Evolutionary conservation across 257 asterid species (phyloP), one percentile per base, ranked within the genome.

Genomic region (Linderniella brevidens): DNA sequence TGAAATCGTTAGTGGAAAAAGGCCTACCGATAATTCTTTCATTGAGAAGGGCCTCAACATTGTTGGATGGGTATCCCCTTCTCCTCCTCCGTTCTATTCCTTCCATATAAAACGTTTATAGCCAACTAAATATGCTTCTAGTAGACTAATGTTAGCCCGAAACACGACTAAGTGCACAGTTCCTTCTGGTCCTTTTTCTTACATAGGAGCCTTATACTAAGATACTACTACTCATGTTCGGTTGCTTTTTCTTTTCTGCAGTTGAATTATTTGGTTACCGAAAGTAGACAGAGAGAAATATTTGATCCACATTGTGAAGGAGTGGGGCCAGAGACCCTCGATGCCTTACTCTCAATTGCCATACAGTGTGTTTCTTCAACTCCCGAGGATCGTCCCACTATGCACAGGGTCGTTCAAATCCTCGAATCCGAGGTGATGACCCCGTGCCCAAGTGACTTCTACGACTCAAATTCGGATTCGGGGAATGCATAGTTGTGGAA

Each of bases 371-470:
- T 87, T 8, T 80, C 86, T 58, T 69, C 88, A 50, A 63, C 55
- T 49, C 93, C 97, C 0, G 95, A 87, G 55, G 95, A 87, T 49
- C 86, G 97, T 60, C 97, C 94, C 60, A 77, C 97, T 37, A 87
- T 82, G 79, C 94, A 82, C 63, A 64, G 93, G 55, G 93, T 86
- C 14, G 92, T 79, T 56, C 43, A 25, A 49, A 17, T 25, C 6
- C 32, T 25, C 6, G 32, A 25, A 25, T 25, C 32, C 6, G 32
- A 25, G 32, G 32, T 25, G 3, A 25, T 25, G 32, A 25, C 32
- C 32, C 32, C 32, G 6, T 25, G 32, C 32, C 32, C 32, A 25
- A 25, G 32, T 6, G 32, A 25, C 32, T 25, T 25, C 32, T 25
- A 25, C 32, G 32, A 25, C 32, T 25, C 32, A 25, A 25, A 25